These are phyloP conservation scores for Flaveria floridana DNA, from an alignment of 140 eudicot genomes.

Conservation along the genomic window DNA sequence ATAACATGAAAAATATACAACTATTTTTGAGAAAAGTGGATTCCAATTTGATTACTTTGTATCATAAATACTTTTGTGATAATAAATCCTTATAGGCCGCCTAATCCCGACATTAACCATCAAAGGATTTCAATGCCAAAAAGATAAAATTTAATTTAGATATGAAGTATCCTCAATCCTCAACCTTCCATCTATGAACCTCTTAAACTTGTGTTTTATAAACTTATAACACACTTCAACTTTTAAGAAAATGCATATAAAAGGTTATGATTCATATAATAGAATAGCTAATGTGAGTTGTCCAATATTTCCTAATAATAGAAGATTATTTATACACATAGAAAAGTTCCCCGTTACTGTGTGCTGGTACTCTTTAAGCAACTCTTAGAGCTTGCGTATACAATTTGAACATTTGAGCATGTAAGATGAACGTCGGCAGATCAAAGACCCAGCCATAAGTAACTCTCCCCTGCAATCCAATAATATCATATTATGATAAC, in stretches of 20 bases:
- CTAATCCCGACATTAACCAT: background rate
- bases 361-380: slow-evolving; percentile 61
- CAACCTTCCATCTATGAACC: background rate
- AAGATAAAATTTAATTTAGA: background rate
- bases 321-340: background rate
- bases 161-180: background rate
- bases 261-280: background rate
- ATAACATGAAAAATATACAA: background rate
- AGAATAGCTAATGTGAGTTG: no score
- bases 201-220: background rate
- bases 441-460: slow-evolving; percentile 58
- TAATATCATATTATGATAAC: background rate
- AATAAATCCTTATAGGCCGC: background rate
- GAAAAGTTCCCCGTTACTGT: slow-evolving; percentile 52
- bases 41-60: background rate
- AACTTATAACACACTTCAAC: slow-evolving; percentile 2
- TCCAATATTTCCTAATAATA: no score
- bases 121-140: background rate
- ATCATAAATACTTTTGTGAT: background rate
- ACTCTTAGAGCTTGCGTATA: slow-evolving; percentile 75
- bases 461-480: slow-evolving; percentile 22
- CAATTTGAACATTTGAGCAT: slow-evolving; percentile 78
- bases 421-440: slow-evolving; percentile 72
- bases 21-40: background rate
- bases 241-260: background rate